phyloP scores from a whole-genome alignment of 495 filamentous ascomycete species.

The Aspergillus panamensis region DNA sequence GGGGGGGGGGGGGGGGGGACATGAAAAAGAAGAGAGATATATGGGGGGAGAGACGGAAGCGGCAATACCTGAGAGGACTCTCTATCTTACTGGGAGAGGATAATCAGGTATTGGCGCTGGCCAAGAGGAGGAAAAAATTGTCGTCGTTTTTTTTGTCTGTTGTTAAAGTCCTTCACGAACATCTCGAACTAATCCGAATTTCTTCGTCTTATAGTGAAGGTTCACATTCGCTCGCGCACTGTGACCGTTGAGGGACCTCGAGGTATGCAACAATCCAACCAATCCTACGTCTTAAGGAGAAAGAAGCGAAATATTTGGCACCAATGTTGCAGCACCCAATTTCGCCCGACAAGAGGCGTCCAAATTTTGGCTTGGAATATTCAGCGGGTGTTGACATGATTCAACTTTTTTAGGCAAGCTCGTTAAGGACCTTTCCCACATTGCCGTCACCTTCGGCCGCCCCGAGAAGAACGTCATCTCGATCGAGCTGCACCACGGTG shows the following conservation, averaged over 20 bases:
- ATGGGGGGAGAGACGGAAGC: constrained; percentile 4
- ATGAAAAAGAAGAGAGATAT: neutral
- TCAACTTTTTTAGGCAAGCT: constrained; percentile 66
- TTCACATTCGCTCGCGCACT: constrained; percentile 89
- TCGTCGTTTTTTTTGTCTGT: constrained; percentile 7
- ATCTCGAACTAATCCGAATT: constrained; percentile 29
- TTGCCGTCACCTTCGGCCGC: constrained; percentile 90
- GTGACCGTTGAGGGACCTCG: constrained; percentile 96
- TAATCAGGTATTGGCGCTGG: neutral
- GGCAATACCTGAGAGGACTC: constrained; percentile 1
- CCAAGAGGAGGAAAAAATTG: neutral
- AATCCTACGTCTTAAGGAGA: neutral
- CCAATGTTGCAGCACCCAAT: too few species aligned
- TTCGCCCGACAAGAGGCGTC: neutral
- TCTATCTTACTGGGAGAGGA: neutral
- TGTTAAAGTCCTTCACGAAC: neutral
- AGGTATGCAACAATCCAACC: constrained; percentile 47
- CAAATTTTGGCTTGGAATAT: neutral
- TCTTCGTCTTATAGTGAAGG: constrained; percentile 66
- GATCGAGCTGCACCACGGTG: constrained; percentile 96
- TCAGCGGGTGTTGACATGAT: constrained; percentile 16
- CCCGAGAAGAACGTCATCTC: constrained; percentile 77
- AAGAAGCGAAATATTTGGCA: constrained; percentile 3
- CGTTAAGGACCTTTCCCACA: constrained; percentile 89
- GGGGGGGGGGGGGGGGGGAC: constrained; percentile 9